phyloP scores from a whole-genome alignment of 2,329 filamentous ascomycete genomes.

The Immersiporthe knoxdaviesiana region DNA sequence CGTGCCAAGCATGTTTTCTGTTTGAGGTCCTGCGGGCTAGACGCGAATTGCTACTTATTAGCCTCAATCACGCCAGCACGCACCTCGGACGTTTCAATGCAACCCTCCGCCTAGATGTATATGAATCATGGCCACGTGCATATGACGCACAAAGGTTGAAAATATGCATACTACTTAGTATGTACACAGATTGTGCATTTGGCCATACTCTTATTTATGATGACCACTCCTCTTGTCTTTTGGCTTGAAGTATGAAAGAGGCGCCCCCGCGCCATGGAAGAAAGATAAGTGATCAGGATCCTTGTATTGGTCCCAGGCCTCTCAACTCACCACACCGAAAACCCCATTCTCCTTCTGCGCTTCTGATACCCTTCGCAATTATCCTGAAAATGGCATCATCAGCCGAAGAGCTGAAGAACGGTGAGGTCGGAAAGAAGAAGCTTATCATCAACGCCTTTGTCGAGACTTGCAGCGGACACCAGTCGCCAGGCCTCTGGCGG shows the following conservation, averaged over 20 bases:
- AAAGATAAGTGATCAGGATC: background rate
- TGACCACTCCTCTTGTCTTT: background rate
- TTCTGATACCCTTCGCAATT: background rate
- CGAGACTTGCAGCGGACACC: constrained; percentile 25
- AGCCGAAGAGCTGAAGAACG: background rate
- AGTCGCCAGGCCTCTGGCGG: constrained; percentile 28
- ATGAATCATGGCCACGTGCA: background rate
- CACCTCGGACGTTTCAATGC: background rate
- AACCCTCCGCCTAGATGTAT: background rate
- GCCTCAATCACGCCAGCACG: constrained; percentile 23
- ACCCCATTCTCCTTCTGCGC: background rate
- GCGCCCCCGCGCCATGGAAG: too few species aligned
- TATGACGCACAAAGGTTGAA: background rate
- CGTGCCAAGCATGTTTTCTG: background rate
- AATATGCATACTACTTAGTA: background rate
- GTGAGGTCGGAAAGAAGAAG: constrained; percentile 39
- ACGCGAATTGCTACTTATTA: constrained; percentile 23
- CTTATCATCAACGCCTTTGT: constrained; percentile 50
- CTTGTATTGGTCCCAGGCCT: background rate
- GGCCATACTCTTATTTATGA: background rate
- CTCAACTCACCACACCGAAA: background rate
- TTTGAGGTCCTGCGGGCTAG: background rate
- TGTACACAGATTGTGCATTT: background rate
- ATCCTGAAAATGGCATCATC: constrained; percentile 23
- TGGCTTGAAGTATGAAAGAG: background rate